Percentiles rank a stretch among this genome's conserved stretches.
Conservation (phyloP, 2,329 filamentous ascomycete species). For the Neonectria magnoliae region DNA sequence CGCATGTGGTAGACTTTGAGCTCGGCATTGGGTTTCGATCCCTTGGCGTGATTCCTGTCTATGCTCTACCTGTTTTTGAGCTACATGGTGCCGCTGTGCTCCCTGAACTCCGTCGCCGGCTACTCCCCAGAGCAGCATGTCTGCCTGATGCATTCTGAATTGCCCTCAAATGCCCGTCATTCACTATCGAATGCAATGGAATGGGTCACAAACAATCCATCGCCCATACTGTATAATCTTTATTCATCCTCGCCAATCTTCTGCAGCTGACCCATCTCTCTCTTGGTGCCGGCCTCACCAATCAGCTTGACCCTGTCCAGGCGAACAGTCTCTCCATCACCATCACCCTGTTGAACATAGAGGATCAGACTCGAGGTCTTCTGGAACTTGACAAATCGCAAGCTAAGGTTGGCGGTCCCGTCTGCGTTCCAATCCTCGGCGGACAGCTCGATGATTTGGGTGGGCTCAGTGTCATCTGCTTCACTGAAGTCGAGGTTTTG, state of each 20-base stretch:
- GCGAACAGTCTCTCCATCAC: slow-evolving; percentile 84
- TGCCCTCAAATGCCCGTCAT: slow-evolving; percentile 10
- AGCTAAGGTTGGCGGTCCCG: slow-evolving; percentile 74
- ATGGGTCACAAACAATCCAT: not conserved
- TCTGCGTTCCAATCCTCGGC: slow-evolving; percentile 84
- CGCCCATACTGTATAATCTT: slow-evolving; percentile 25
- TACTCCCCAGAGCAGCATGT: slow-evolving; percentile 16
- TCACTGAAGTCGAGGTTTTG: slow-evolving; percentile 96
- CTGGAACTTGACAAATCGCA: slow-evolving; percentile 98
- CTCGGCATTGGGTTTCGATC: not conserved
- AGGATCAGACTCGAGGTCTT: slow-evolving; percentile 87
- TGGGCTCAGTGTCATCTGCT: slow-evolving; percentile 84
- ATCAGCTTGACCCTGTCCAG: slow-evolving; percentile 83
- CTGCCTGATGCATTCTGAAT: slow-evolving; percentile 25
- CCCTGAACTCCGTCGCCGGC: slow-evolving; percentile 35
- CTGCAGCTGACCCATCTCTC: slow-evolving; percentile 93
- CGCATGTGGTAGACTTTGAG: not conserved
- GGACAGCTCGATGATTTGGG: slow-evolving; percentile 80
- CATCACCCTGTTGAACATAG: slow-evolving; percentile 88
- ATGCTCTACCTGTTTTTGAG: slow-evolving; percentile 32
- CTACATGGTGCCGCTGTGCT: slow-evolving; percentile 23
- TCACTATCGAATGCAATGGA: slow-evolving; percentile 8
- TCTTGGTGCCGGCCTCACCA: slow-evolving; percentile 90
- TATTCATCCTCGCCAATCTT: slow-evolving; percentile 85
- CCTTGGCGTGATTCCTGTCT: slow-evolving; percentile 23